Evolutionary conservation across 495 filamentous ascomycete genomes (phyloP).

Genomic region (Darksidea phi): DNA sequence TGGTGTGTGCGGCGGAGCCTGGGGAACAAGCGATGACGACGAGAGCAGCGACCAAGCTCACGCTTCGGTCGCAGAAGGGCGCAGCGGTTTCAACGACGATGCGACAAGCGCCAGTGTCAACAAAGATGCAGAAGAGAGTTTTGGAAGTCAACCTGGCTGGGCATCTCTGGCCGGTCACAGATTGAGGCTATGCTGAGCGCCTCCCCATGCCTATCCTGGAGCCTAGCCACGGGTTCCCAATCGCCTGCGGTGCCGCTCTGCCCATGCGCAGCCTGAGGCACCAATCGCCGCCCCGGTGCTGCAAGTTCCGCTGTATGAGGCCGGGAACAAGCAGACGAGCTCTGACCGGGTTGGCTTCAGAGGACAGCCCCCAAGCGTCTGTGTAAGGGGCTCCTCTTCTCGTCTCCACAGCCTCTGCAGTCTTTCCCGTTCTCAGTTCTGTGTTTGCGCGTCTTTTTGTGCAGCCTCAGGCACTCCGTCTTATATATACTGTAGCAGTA

Average conservation of each 20-base stretch:
- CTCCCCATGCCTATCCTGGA: neutral
- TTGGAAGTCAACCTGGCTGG: slow-evolving; percentile 13
- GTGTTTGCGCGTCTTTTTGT: neutral
- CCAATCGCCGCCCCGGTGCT: neutral
- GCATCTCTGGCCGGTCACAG: neutral
- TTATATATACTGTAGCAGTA: slow-evolving; percentile 16
- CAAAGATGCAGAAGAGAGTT: neutral
- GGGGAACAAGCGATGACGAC: slow-evolving; percentile 2
- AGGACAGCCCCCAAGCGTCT: neutral
- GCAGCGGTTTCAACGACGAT: slow-evolving; percentile 19
- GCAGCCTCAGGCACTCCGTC: slow-evolving; percentile 17
- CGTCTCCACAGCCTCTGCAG: neutral
- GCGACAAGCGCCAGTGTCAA: slow-evolving; percentile 16
- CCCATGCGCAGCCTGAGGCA: slow-evolving; percentile 11
- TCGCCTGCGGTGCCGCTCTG: neutral
- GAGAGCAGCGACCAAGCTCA: neutral
- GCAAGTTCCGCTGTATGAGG: neutral
- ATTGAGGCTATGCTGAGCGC: slow-evolving; percentile 25
- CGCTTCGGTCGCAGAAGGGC: neutral
- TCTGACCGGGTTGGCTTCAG: slow-evolving; percentile 12
- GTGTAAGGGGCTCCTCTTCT: slow-evolving; percentile 2
- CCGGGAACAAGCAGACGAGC: slow-evolving; percentile 5
- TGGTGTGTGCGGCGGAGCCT: neutral
- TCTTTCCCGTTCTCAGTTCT: neutral
- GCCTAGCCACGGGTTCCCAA: slow-evolving; percentile 1